Evolutionary conservation across 345 rosid species (phyloP).

Genomic region (Arabidopsis arenosa): DNA sequence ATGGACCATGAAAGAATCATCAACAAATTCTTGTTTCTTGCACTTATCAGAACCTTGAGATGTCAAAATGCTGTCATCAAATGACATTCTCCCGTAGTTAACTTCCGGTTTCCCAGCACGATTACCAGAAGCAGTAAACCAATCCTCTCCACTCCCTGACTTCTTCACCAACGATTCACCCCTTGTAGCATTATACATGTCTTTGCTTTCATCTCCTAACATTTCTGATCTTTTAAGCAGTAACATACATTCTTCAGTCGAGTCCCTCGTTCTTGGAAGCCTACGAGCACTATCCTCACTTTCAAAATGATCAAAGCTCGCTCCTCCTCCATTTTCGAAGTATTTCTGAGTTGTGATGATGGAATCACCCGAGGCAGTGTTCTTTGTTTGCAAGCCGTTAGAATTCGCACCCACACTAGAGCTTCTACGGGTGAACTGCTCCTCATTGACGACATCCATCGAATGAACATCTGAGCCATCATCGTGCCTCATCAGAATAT

Average conservation of each 20-base stretch:
- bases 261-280: conserved; percentile 58
- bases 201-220: conserved; percentile 47
- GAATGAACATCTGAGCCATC: conserved; percentile 42
- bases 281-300: conserved; percentile 52
- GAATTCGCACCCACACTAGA: conserved; percentile 46
- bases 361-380: conserved; percentile 51
- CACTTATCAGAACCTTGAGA: conserved; percentile 47
- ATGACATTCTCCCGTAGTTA: conserved; percentile 45
- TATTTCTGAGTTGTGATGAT: conserved; percentile 48
- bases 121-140: conserved; percentile 52
- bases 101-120: conserved; percentile 45
- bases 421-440: conserved; percentile 43
- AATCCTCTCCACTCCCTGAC: conserved; percentile 67
- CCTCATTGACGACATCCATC: conserved; percentile 42
- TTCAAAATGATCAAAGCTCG: conserved; percentile 50
- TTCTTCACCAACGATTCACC: conserved; percentile 51
- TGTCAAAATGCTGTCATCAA: conserved; percentile 48
- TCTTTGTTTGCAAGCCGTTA: conserved; percentile 43
- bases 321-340: conserved; percentile 47
- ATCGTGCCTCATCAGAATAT: conserved; percentile 61
- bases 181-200: conserved; percentile 42
- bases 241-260: conserved; percentile 56
- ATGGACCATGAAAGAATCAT: conserved; percentile 85
- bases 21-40: conserved; percentile 50
- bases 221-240: conserved; percentile 53